Evolutionary conservation across 805 yeast species (phyloP).

Genomic region (Barnettozyma vustinii): DNA sequence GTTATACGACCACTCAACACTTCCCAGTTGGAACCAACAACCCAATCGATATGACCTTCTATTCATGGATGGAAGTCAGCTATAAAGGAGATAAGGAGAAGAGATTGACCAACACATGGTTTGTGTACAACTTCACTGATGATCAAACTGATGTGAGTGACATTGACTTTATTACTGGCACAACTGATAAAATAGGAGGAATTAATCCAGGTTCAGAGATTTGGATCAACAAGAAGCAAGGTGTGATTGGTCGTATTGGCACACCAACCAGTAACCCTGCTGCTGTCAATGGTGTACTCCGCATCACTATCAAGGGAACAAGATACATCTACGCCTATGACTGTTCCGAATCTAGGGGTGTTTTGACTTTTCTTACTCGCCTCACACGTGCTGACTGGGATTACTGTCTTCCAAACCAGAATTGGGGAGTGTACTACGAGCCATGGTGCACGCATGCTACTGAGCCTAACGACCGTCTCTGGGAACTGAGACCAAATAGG

Average conservation of each 20-base stretch:
- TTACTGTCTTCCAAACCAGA: background rate
- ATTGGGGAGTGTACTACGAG: conserved; percentile 8
- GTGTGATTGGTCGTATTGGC: conserved; percentile 10
- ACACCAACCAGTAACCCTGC: background rate
- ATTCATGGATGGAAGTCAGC: conserved; percentile 10
- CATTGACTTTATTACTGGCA: conserved; percentile 12
- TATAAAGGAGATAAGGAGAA: too few species aligned
- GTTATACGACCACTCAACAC: conserved; percentile 7
- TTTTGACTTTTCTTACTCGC: background rate
- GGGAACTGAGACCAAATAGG: background rate
- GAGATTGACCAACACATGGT: background rate
- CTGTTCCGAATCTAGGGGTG: conserved; percentile 2
- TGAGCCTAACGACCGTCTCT: background rate
- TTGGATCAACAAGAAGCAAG: conserved; percentile 17
- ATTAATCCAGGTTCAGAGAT: conserved; percentile 7
- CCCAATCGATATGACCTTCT: conserved; percentile 4
- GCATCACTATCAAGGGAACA: conserved; percentile 7
- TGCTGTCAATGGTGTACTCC: conserved; percentile 2
- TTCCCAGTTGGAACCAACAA: conserved; percentile 2
- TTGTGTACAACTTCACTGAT: conserved; percentile 15
- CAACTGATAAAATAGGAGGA: background rate
- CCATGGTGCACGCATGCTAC: background rate
- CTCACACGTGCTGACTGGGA: conserved; percentile 6
- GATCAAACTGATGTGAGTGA: conserved; percentile 16
- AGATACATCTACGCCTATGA: conserved; percentile 6